Evolutionary conservation across 106 monocot species (phyloP), one percentile per base, ranked within the genome.

Genomic region (Phalaenopsis aphrodite): DNA sequence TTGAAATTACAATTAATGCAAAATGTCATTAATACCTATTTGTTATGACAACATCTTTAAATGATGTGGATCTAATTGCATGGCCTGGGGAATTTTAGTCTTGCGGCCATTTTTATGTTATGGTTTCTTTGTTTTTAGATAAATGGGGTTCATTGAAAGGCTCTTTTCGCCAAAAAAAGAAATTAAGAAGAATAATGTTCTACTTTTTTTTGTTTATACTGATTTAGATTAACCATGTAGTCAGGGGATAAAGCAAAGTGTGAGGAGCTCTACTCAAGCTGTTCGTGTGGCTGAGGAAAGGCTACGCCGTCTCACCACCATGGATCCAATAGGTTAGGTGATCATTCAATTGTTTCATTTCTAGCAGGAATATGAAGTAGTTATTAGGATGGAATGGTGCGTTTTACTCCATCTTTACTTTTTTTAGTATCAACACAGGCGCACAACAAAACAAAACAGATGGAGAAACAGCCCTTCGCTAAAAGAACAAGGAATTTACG

Each of bases 251-350:
- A 87, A 82, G 5, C 88, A 85, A 56, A 87, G 95, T 83, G 92
- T 92, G 21, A 92, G 87, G 80, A 88, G 84, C 75, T 92, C 95
- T 14, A 90, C 95, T 67, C 82, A 87, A 88, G 84, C 86, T 56
- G 81, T 95, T 72, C 87, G 87, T 41, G 46, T 88, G 17, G 94
- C 90, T 30, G 90, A 90, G 78, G 90, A 90, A 42, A 84, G 87
- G 36, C 78, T 95, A 19, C 90, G 82, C 43, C 85, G 77, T 24
- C 57, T 95, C 49, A 87, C 88, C 75, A 78, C 64, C 16, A 87
- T 78, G 88, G 36, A 64, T 79, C 90, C 92, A 46, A 69, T 81
- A 81, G 88, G 94, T 95, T 80, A 80, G 79, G 52, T 56, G 18
- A 80, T 61, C 3, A 2, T 72, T 75, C 18, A 1, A 14, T 61